These are phyloP conservation scores for Zygoascus meyerae DNA, from an alignment of 1,139 yeast genomes.

Conservation along the genomic window DNA sequence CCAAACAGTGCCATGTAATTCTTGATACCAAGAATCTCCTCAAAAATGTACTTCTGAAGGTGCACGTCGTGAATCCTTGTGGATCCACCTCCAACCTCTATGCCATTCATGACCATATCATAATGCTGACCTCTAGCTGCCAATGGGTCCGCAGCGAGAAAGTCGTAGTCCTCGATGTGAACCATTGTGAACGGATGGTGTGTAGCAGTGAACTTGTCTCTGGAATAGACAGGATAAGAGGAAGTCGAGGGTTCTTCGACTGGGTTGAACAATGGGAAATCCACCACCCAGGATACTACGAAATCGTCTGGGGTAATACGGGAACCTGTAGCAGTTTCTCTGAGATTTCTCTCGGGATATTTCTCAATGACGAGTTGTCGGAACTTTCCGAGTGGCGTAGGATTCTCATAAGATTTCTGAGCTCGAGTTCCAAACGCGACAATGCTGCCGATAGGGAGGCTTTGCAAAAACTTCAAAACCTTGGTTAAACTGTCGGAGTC, in stretches of 20 bases:
- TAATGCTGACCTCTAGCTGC: conserved; percentile 86
- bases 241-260: conserved; percentile 18
- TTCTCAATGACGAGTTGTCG: conserved; percentile 64
- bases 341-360: conserved; percentile 48
- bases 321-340: conserved; percentile 27
- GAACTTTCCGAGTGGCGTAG: conserved; percentile 87
- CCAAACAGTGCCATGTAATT: conserved; percentile 70
- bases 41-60: conserved; percentile 59
- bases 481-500: conserved; percentile 18
- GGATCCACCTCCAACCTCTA: conserved; percentile 96
- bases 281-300: conserved; percentile 80
- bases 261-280: conserved; percentile 89
- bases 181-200: conserved; percentile 99
- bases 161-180: conserved; percentile 57
- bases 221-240: conserved; percentile 57
- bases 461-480: conserved; percentile 13
- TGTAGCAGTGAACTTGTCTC: conserved; percentile 52
- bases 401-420: conserved; percentile 70
- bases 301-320: conserved; percentile 35
- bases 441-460: conserved; percentile 59
- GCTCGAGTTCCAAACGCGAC: conserved; percentile 72
- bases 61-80: conserved; percentile 85
- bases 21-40: conserved; percentile 28
- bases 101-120: conserved; percentile 89
- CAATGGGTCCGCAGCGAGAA: conserved; percentile 50